Percentiles rank a stretch among this genome's conserved stretches.
These are phyloP conservation scores for Bothriochloa decipiens DNA, from an alignment of 176 grass and related monocot genomes.

Conservation along the genomic window DNA sequence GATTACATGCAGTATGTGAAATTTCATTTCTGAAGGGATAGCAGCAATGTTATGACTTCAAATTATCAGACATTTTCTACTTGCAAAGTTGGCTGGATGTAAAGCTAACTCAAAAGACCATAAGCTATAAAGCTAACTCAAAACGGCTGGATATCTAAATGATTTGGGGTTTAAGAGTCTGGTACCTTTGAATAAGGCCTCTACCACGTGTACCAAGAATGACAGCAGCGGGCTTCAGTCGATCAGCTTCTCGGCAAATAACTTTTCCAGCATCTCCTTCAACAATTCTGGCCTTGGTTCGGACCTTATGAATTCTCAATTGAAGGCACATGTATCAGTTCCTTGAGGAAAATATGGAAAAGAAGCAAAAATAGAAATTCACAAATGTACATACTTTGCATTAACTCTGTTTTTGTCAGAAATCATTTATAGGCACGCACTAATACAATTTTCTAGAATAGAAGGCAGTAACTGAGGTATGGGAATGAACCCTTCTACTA, in stretches of 20 bases:
- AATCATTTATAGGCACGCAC: background rate
- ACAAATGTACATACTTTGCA: background rate
- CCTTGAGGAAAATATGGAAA: conserved; percentile 10
- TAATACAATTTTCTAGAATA: conserved; percentile 9
- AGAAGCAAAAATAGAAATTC: background rate
- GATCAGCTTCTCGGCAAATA: conserved; percentile 79
- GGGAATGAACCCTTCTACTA: background rate
- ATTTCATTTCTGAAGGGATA: conserved; percentile 23
- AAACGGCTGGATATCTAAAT: background rate
- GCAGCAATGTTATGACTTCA: background rate
- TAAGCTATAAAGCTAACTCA: conserved; percentile 1
- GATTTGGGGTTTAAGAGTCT: background rate
- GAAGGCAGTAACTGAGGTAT: background rate
- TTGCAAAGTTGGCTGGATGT: background rate
- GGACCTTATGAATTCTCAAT: conserved; percentile 57
- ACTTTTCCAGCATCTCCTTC: conserved; percentile 78
- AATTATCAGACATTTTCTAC: conserved; percentile 13
- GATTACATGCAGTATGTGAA: conserved; percentile 1
- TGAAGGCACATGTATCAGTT: conserved; percentile 10
- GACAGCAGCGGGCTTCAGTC: conserved; percentile 77
- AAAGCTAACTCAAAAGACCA: background rate
- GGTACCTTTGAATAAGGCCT: conserved; percentile 68
- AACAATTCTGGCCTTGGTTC: conserved; percentile 65
- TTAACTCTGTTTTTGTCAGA: conserved; percentile 1
- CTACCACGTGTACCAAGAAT: conserved; percentile 85